Percentiles rank a stretch among this genome's conserved stretches.
Conservation (phyloP, 495 filamentous ascomycete genomes). For the Arthonia radiata region DNA sequence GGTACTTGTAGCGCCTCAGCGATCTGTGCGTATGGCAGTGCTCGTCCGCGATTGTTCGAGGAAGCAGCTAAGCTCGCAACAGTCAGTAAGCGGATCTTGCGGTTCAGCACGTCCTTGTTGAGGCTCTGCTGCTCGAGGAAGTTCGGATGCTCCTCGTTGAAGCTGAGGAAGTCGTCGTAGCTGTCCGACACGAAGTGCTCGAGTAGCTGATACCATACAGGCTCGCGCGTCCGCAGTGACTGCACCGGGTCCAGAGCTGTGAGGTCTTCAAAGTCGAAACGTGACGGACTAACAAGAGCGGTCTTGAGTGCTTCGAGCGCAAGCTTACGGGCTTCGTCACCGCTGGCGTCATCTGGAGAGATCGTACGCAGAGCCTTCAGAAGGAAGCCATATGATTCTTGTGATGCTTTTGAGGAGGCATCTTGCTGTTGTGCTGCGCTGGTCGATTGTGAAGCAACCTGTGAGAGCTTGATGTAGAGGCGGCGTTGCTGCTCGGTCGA, state of each 20-base stretch:
- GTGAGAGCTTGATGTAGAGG: slow-evolving; percentile 53
- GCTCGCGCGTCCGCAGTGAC: slow-evolving; percentile 58
- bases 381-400: slow-evolving; percentile 56
- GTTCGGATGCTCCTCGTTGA: slow-evolving; percentile 57
- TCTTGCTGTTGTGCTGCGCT: neutral
- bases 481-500: slow-evolving; percentile 60
- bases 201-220: slow-evolving; percentile 64
- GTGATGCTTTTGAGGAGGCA: neutral
- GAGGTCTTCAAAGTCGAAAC: slow-evolving; percentile 88
- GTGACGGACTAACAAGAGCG: slow-evolving; percentile 46
- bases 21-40: slow-evolving; percentile 66
- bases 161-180: slow-evolving; percentile 85
- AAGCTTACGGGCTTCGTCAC: slow-evolving; percentile 50
- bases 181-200: slow-evolving; percentile 86
- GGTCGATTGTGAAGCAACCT: slow-evolving; percentile 25
- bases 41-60: slow-evolving; percentile 42
- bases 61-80: slow-evolving; percentile 70
- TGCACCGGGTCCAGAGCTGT: slow-evolving; percentile 68
- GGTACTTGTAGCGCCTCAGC: slow-evolving; percentile 60
- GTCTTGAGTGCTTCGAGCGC: slow-evolving; percentile 63
- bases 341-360: slow-evolving; percentile 40
- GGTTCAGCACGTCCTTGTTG: slow-evolving; percentile 35
- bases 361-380: slow-evolving; percentile 66
- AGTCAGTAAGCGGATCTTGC: slow-evolving; percentile 88
- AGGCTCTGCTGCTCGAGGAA: slow-evolving; percentile 51